Conservation (phyloP, 139 green algal species). For the Haematococcus lacustris region DNA sequence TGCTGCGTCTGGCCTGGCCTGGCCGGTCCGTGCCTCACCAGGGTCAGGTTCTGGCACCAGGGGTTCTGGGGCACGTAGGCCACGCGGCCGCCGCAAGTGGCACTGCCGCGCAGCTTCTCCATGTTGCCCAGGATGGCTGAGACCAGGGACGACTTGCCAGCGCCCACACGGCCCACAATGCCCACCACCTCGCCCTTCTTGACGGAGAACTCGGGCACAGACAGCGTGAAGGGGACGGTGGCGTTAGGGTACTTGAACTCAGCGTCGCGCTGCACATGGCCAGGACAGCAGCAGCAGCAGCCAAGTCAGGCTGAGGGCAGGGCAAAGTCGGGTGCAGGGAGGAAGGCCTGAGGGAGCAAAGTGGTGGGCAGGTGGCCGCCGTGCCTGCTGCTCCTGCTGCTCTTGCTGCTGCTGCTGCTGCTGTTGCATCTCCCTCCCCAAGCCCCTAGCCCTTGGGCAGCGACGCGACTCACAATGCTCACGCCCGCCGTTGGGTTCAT, state of each 20-base stretch:
- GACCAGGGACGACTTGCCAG: slow-evolving; percentile 41
- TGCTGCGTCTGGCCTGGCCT: no score
- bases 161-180: slow-evolving; percentile 40
- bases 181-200: slow-evolving; percentile 1
- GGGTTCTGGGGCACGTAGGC: slow-evolving; percentile 49
- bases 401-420: no score
- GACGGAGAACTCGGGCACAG: neutral
- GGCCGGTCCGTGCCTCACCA: no score
- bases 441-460: no score
- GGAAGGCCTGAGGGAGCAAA: neutral
- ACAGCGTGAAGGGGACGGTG: slow-evolving; percentile 1
- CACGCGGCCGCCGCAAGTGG: slow-evolving; percentile 19
- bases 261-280: slow-evolving; percentile 12
- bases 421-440: no score
- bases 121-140: slow-evolving; percentile 36
- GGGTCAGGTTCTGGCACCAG: slow-evolving; percentile 67
- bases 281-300: neutral
- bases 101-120: neutral
- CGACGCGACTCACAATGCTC: neutral
- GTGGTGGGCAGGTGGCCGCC: no score
- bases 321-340: no score
- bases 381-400: no score
- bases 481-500: slow-evolving; percentile 1
- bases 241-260: slow-evolving; percentile 50
- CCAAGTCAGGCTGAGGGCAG: no score